A percentile compares a stretch with the other conserved stretches of the same genome.
phyloP scores from a whole-genome alignment of 768 basidiomycete genomes.

The Roridomyces roridus region DNA sequence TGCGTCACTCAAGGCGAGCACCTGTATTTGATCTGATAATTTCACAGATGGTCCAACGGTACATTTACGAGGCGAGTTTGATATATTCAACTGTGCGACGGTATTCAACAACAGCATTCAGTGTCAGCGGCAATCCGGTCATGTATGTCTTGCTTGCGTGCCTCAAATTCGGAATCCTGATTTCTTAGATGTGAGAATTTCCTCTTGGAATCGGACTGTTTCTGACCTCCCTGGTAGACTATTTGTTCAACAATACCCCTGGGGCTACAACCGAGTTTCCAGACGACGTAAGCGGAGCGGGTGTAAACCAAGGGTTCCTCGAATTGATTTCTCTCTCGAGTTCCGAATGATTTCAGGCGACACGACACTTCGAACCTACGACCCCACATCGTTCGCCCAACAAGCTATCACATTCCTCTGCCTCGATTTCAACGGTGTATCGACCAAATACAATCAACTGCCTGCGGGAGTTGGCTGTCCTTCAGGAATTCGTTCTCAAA shows the following conservation, averaged over 20 bases:
- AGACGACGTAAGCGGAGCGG: conserved; percentile 15
- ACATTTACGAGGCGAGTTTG: conserved; percentile 20
- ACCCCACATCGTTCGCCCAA: conserved; percentile 26
- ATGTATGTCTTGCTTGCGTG: conserved; percentile 11
- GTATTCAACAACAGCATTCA: not conserved
- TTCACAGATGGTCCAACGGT: conserved; percentile 22
- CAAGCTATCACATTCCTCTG: conserved; percentile 24
- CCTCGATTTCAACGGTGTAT: conserved; percentile 21
- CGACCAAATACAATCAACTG: conserved; percentile 20
- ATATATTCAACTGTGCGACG: not conserved
- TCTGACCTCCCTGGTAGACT: conserved; percentile 6
- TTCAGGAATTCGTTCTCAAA: conserved; percentile 24
- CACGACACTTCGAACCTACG: conserved; percentile 21
- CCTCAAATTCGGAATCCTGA: not conserved
- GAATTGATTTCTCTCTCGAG: not conserved
- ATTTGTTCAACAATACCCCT: conserved; percentile 25
- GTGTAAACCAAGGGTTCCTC: not conserved
- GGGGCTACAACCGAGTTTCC: conserved; percentile 24
- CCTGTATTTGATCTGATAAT: not conserved
- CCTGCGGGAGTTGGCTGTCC: conserved; percentile 19
- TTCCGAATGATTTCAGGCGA: conserved; percentile 28
- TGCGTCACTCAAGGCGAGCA: not conserved
- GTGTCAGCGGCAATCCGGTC: conserved; percentile 24
- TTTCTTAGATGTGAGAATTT: conserved; percentile 1
- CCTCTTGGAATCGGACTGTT: not conserved